Base-by-base conservation (phyloP, 2,329 filamentous ascomycete genomes). In the Monascus ruber region DNA sequence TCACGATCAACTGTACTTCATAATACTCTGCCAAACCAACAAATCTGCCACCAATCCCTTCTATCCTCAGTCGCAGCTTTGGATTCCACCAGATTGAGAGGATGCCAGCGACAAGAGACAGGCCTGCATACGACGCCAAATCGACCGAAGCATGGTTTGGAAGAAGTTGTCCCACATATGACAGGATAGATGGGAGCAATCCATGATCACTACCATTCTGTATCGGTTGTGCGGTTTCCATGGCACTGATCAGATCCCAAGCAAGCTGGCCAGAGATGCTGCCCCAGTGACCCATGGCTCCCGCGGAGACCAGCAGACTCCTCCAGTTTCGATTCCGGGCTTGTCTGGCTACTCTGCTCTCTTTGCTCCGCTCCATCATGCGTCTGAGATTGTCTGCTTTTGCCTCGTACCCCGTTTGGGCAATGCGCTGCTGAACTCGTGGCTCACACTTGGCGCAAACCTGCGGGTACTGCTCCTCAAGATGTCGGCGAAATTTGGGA, bases 391-490 rank as follows among this genome's bases (percentile, higher is more conserved):
- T 76, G 49, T 93, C 85, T n/a, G 84, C 82, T 61, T 85, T 85
- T 26, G 87, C 87, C 27, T 79, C 82, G 56, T 94, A 94, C 6
- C 77, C 81, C 0, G 85, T 79, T 48, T 77, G 70, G 24, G 76
- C 72, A 38, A 95, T 78, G 44, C 79, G 74, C 29, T 73, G 67
- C 45, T 81, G 76, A 24, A 89, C 88, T 44, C 70, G 76, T 5
- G 80, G 82, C 46, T 84, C 82, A 61, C 91, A 98, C 34, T 77
- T 70, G 45, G 74, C 74, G 65, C 91, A 98, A 42, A 94, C 81
- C 55, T 91, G 86, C 0, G 91, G 91, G 55, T 95, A 96, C 36
- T 83, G 76, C 51, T 77, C 71, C 64, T 95, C 88, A 11, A 95
- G 70, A 37, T 79, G 72, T 44, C 70, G 72, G 44, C 81, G 79